These are phyloP conservation scores for Articulospora tetracladia DNA, from an alignment of 495 filamentous ascomycete species.

Conservation along the genomic window DNA sequence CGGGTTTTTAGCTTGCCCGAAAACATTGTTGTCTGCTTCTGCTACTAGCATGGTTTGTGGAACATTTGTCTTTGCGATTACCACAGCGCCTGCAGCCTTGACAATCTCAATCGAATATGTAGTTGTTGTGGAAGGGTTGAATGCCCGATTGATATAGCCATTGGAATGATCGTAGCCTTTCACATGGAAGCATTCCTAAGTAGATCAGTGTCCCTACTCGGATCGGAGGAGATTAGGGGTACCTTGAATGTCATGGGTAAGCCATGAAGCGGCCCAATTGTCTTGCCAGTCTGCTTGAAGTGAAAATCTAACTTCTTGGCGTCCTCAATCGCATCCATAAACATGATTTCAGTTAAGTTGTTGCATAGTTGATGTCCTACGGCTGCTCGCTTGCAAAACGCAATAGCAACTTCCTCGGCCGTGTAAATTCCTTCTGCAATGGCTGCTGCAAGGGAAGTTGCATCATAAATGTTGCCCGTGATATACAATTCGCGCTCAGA, in stretches of 20 bases:
- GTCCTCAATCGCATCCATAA: conserved; percentile 50
- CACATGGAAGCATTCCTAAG: conserved; percentile 42
- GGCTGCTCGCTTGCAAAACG: conserved; percentile 44
- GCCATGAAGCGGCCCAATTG: conserved; percentile 59
- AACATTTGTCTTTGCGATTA: conserved; percentile 63
- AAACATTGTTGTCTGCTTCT: conserved; percentile 58
- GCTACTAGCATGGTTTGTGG: conserved; percentile 46
- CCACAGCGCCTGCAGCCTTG: conserved; percentile 47
- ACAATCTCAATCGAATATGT: conserved; percentile 41
- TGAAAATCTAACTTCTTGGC: conserved; percentile 53
- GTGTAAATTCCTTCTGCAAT: conserved; percentile 30
- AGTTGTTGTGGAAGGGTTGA: conserved; percentile 37
- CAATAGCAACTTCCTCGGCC: conserved; percentile 35
- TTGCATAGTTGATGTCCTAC: conserved; percentile 57
- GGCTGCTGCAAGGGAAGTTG: conserved; percentile 32
- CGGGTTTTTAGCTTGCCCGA: conserved; percentile 62
- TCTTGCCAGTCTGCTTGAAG: conserved; percentile 36
- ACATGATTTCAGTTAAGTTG: conserved; percentile 62
- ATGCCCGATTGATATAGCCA: conserved; percentile 49
- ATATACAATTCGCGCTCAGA: conserved; percentile 42
- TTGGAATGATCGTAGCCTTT: conserved; percentile 31
- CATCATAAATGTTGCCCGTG: conserved; percentile 39
- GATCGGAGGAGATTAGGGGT: conserved; percentile 33
- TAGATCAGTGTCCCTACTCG: not conserved
- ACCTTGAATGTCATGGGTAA: conserved; percentile 64